Conservation (phyloP, 352 stramenopile species). For the Pythium diclinum region DNA sequence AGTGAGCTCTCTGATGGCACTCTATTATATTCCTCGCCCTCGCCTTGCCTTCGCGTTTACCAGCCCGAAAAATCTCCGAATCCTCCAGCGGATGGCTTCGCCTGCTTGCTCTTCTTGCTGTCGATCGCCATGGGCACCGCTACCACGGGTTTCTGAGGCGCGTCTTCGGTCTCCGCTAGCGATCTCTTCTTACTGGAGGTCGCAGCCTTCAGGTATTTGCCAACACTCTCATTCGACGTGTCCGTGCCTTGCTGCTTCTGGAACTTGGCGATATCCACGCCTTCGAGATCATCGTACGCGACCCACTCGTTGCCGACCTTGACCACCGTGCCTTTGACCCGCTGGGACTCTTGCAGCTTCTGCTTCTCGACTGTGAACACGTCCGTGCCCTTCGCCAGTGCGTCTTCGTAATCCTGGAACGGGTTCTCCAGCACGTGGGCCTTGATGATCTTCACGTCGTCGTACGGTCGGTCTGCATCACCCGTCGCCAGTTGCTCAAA, state of each 20-base stretch:
- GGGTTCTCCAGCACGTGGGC: slow-evolving; percentile 88
- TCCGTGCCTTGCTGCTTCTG: slow-evolving; percentile 27
- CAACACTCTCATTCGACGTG: slow-evolving; percentile 47
- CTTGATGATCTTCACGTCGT: slow-evolving; percentile 76
- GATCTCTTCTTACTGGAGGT: slow-evolving; percentile 23
- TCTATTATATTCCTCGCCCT: not conserved
- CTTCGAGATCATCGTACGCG: slow-evolving; percentile 68
- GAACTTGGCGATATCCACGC: slow-evolving; percentile 49
- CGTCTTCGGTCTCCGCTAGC: slow-evolving; percentile 6
- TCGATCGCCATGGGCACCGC: slow-evolving; percentile 52
- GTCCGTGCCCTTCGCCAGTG: slow-evolving; percentile 50
- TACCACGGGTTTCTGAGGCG: slow-evolving; percentile 13
- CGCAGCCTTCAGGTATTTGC: slow-evolving; percentile 61
- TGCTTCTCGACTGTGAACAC: slow-evolving; percentile 56
- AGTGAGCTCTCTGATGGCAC: not conserved
- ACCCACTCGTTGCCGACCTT: slow-evolving; percentile 81
- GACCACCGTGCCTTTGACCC: slow-evolving; percentile 66
- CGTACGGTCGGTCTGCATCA: slow-evolving; percentile 77
- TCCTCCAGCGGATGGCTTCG: slow-evolving; percentile 28
- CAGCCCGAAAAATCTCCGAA: slow-evolving; percentile 83
- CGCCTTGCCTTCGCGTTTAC: slow-evolving; percentile 30
- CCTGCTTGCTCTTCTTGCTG: slow-evolving; percentile 69
- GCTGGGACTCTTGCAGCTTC: slow-evolving; percentile 41
- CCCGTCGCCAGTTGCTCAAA: slow-evolving; percentile 79
- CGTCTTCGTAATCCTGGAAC: slow-evolving; percentile 83